Percentiles rank a stretch among this genome's conserved stretches.
Conservation (phyloP, 2,329 filamentous ascomycete species). For the Pseudopyrenochaeta lycopersici region DNA sequence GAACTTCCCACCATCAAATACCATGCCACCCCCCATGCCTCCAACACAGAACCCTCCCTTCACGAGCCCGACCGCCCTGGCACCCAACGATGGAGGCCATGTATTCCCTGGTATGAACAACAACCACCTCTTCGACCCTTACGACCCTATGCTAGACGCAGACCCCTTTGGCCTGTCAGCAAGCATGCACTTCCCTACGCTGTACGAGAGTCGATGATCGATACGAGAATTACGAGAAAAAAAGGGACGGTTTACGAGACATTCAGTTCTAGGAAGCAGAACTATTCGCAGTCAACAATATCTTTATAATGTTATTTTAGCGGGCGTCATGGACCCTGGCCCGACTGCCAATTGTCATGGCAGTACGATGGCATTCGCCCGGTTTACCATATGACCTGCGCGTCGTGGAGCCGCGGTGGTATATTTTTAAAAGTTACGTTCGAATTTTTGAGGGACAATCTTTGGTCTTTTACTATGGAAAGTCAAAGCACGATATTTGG, state of each 20-base stretch:
- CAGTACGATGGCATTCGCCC: conserved; percentile 37
- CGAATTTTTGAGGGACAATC: background rate
- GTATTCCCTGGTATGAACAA: conserved; percentile 56
- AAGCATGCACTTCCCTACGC: conserved; percentile 92
- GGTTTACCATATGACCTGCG: conserved; percentile 5
- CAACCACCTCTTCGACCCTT: conserved; percentile 70
- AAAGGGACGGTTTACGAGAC: conserved; percentile 13
- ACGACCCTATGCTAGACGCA: conserved; percentile 88
- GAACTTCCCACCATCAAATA: conserved; percentile 60
- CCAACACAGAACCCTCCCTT: conserved; percentile 48
- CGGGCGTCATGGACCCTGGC: conserved; percentile 33
- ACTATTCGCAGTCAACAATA: conserved; percentile 6
- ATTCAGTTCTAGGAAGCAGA: conserved; percentile 5
- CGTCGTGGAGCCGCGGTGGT: conserved; percentile 15
- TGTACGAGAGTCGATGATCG: conserved; percentile 62
- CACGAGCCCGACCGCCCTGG: conserved; percentile 41
- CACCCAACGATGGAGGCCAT: conserved; percentile 43
- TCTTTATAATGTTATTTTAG: conserved; percentile 40
- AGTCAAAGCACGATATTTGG: background rate
- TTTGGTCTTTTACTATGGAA: conserved; percentile 6
- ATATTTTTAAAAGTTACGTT: conserved; percentile 41
- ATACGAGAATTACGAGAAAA: conserved; percentile 19
- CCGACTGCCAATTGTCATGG: conserved; percentile 16
- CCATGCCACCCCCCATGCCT: conserved; percentile 50
- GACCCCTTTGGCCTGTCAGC: conserved; percentile 93